Conservation (phyloP, 345 rosid species). For the Rhodomyrtus tomentosa region DNA sequence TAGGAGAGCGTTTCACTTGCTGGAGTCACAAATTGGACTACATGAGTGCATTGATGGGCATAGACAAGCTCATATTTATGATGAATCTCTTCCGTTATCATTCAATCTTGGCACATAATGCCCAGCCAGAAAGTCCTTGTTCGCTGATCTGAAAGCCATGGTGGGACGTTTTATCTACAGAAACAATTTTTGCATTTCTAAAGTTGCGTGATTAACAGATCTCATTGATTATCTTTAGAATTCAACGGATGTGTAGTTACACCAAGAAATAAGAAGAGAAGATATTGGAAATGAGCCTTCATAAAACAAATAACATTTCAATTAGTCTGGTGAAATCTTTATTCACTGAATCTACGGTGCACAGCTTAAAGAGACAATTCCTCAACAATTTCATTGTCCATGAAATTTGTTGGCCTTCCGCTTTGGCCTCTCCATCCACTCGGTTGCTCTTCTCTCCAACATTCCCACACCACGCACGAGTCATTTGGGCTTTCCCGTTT, state of each 20-base stretch:
- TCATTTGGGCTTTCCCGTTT: neutral
- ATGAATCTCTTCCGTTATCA: neutral
- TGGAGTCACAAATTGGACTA: too few species aligned
- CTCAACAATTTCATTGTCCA: neutral
- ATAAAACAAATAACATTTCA: neutral
- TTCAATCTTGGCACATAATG: neutral
- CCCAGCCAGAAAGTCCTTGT: neutral
- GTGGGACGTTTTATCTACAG: neutral
- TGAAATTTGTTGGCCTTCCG: neutral
- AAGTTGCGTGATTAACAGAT: neutral
- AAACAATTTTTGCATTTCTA: neutral
- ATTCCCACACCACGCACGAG: neutral
- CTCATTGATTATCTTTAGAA: neutral
- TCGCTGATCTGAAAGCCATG: neutral
- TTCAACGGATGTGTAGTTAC: neutral
- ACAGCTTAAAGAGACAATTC: neutral
- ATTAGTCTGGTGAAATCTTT: fast-evolving
- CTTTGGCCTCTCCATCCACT: neutral
- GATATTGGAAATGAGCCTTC: neutral
- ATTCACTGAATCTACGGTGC: neutral
- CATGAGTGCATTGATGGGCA: neutral
- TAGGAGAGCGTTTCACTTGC: too few species aligned
- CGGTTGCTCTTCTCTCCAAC: neutral
- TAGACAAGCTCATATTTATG: neutral
- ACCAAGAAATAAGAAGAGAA: neutral